Base-by-base conservation (phyloP, 345 rosid species). In the Salix arbutifolia region DNA sequence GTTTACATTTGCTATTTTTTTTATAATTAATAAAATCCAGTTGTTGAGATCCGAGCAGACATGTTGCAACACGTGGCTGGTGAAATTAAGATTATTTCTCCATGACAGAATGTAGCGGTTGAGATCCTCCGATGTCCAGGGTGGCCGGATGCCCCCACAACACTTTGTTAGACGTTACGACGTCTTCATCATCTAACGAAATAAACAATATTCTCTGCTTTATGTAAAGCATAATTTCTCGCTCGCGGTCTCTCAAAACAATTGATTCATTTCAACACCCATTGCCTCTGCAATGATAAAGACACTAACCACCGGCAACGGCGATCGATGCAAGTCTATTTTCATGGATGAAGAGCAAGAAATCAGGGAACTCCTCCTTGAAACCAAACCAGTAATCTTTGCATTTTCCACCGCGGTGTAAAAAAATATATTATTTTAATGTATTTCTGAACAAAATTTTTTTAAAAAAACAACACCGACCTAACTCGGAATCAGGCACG, bases 331-430 rank as follows among this genome's bases (percentile, higher is more conserved):
- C 2, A 12, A 40, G 44, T 2, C 3, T 40, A 40, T 56, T 19
- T 8, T 56, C 3, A 8, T 21, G 61, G 61, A 9, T 9, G 62
- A 6, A 52, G 62, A 56, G 62, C 62, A 8, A 3, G 62, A 56
- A 56, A n/a, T n/a, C 62, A 8, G 26, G 62, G 13, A 1, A n/a
- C 9, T 12, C 62, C 9, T 56, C 3, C 25, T n/a, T 3, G 3
- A 56, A 56, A 40, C 61, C 77, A 70, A 30, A 64, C 79, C 70
- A 62, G 37, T 5, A 5, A 18, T 74, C 79, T 83, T 72, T 28
- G 25, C 4, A 23, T 33, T 33, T 33, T 33, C 0, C 35, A 33
- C 5, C 5, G 5, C 0, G n/a, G n/a, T n/a, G n/a, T n/a, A n/a
- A 33, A 33, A 31, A 31, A 31, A 31, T 0, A 33, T 4, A 33